Conservation (phyloP, 306 rosid genomes). For the Quercus glauca region DNA sequence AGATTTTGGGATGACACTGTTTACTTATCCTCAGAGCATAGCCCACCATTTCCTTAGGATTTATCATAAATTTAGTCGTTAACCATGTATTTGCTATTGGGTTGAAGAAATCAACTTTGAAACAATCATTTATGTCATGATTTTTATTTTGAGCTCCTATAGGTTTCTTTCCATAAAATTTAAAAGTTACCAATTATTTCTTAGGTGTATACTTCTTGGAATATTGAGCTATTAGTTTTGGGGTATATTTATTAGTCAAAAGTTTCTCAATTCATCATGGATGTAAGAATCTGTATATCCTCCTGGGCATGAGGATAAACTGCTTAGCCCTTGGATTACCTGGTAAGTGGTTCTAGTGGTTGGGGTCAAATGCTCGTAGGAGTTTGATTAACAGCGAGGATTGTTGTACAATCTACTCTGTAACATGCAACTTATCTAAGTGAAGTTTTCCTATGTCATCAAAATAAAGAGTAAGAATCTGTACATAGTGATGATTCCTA, state of each 20-base stretch:
- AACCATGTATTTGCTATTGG: neutral
- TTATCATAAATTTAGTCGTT: neutral
- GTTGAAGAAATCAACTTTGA: neutral
- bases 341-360: no score
- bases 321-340: no score
- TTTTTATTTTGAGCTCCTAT: neutral
- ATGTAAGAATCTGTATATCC: slow-evolving; percentile 2
- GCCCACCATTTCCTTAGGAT: neutral
- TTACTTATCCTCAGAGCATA: neutral
- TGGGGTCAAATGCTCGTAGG: no score
- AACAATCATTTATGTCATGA: neutral
- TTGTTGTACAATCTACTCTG: no score
- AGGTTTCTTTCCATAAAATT: no score
- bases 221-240: neutral
- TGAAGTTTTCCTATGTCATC: no score
- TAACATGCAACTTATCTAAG: no score
- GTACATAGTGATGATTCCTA: neutral
- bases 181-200: neutral
- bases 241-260: neutral
- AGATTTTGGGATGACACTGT: neutral
- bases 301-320: no score
- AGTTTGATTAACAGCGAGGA: no score
- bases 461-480: neutral
- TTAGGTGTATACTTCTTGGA: neutral
- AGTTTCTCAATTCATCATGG: neutral